These are phyloP conservation scores for Blastocystis sp. DNA, from an alignment of 352 stramenopile genomes.

Conservation along the genomic window DNA sequence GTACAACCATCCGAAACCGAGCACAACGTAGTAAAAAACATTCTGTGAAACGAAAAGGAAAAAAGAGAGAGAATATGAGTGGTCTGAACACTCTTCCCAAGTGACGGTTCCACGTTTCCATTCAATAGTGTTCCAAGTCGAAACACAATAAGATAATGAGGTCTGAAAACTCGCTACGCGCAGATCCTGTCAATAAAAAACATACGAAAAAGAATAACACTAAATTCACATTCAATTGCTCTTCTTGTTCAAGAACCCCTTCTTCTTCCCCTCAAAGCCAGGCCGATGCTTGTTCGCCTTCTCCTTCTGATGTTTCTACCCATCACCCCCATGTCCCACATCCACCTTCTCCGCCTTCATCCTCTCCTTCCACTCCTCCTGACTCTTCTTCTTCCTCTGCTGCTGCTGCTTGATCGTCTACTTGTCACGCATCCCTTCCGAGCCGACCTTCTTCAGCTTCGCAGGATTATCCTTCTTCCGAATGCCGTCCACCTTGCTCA, in stretches of 20 bases:
- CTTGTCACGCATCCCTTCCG: not conserved
- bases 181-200: not conserved
- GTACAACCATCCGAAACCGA: too few relatives aligned
- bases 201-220: not conserved
- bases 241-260: slow-evolving; percentile 46
- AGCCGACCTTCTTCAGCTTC: slow-evolving; percentile 8
- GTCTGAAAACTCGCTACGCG: too few relatives aligned
- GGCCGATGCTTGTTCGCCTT: slow-evolving; percentile 37
- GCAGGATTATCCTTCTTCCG: slow-evolving; percentile 52
- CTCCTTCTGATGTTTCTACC: slow-evolving; percentile 17
- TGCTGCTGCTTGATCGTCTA: slow-evolving; percentile 49
- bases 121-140: too few relatives aligned
- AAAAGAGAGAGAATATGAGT: too few relatives aligned
- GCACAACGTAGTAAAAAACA: too few relatives aligned
- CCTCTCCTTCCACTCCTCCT: slow-evolving; percentile 43
- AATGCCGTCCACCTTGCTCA: slow-evolving; percentile 15
- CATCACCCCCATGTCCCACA: not conserved
- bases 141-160: too few relatives aligned
- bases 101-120: too few relatives aligned
- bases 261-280: slow-evolving; percentile 45
- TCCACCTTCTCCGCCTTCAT: slow-evolving; percentile 38
- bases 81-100: too few relatives aligned
- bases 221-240: slow-evolving; percentile 15
- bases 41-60: too few relatives aligned
- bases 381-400: slow-evolving; percentile 55